Conservation (phyloP, 805 yeast species). For the Kodamaea neixiangensis region DNA sequence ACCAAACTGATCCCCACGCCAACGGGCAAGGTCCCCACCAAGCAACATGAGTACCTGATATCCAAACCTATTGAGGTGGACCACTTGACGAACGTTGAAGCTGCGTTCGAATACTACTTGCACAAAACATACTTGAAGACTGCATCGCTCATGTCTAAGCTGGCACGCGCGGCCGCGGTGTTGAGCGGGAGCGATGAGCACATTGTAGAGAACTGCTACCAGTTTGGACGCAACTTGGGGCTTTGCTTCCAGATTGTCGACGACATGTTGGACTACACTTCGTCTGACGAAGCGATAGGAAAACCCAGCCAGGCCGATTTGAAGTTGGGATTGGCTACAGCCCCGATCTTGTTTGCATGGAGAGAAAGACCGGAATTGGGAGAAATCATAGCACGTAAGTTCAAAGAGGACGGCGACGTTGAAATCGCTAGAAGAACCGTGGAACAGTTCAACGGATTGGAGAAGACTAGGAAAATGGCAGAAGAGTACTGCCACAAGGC, state of each 20-base stretch:
- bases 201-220: conserved; percentile 82
- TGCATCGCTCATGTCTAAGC: conserved; percentile 91
- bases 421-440: conserved; percentile 80
- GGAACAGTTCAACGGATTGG: conserved; percentile 68
- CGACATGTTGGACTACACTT: conserved; percentile 92
- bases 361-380: conserved; percentile 82
- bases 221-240: conserved; percentile 91
- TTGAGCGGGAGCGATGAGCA: conserved; percentile 78
- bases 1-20: conserved; percentile 51
- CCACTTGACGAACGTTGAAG: conserved; percentile 67
- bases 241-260: conserved; percentile 95
- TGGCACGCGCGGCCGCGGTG: conserved; percentile 90
- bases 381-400: conserved; percentile 78
- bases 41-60: conserved; percentile 59
- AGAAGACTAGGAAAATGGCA: conserved; percentile 74
- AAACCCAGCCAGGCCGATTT: conserved; percentile 97
- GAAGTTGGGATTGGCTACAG: conserved; percentile 92
- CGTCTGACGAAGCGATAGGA: conserved; percentile 81
- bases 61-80: conserved; percentile 42
- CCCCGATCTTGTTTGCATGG: conserved; percentile 96
- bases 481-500: conserved; percentile 77
- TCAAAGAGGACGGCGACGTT: conserved; percentile 78
- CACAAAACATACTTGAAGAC: conserved; percentile 96
- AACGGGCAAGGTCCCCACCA: conserved; percentile 63
- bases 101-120: conserved; percentile 92